Evolutionary conservation across 805 yeast species (phyloP), one percentile per base, ranked within the genome.

Genomic region (Myxozyma melibiosi): DNA sequence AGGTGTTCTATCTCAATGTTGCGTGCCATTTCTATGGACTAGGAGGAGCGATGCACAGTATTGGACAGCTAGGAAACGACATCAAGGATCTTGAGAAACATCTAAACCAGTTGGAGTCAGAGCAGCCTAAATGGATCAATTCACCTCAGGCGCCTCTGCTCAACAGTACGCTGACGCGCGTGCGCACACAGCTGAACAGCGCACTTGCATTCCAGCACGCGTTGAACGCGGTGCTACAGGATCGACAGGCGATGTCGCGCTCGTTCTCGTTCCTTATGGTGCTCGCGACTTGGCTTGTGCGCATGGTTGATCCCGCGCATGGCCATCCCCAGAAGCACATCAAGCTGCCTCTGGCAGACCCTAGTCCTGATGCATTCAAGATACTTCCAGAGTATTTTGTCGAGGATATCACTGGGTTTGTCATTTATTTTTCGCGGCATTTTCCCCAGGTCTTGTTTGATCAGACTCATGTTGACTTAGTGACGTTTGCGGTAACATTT

Each of bases 1-100:
- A 92, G 64, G 86, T 96, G 66, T 94, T 90, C 71, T 94, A 79
- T 67, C 70, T 94, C 54, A 83, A 91, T 4, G 76, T 86, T 50
- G 84, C 96, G 0, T 90, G 86, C 69, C 72, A 89, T 47, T 91
- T 92, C 64, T 94, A 87, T 73, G 99, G 98, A 41, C 75, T 89
- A 40, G 96, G 96, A 24, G 98, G 97, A 48, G 73, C 86, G 0
- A 72, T 80, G 55, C 78, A 82, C 43, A 77, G 76, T 44, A 81
- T 83, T 58, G 83, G 81, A 42, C 81, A 85, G 57, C 67, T 84
- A 31, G 76, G 76, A 60, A 75, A 76, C 30, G 74, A 77, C 57
- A 72, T 80, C 44, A 78, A 79, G 44, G 82, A 82, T 60, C 64
- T 76, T 33, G 74, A 79, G 14, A 80, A 80, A 61, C 76, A 80